These are phyloP conservation scores for Kregervanrija delftensis DNA, from an alignment of 805 yeast species.

Conservation along the genomic window DNA sequence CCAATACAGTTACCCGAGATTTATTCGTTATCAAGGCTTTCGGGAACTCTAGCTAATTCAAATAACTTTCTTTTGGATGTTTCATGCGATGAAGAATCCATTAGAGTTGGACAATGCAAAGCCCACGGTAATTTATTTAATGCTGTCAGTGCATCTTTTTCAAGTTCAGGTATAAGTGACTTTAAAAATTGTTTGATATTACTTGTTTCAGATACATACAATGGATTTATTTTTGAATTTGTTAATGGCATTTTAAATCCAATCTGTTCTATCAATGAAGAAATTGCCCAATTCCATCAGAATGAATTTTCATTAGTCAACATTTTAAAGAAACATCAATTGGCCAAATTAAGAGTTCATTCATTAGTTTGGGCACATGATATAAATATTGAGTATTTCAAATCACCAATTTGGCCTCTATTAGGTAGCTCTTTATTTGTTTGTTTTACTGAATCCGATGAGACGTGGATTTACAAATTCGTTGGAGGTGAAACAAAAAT, in stretches of 20 bases:
- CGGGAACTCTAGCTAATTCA: slow-evolving; percentile 6
- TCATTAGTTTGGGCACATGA: slow-evolving; percentile 10
- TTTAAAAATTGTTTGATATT: slow-evolving; percentile 5
- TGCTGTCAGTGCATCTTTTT: slow-evolving; percentile 7
- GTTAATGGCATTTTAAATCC: slow-evolving; percentile 6
- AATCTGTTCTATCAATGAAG: slow-evolving; percentile 5
- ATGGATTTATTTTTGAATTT: slow-evolving; percentile 10
- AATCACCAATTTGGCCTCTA: slow-evolving; percentile 10
- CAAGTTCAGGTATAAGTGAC: slow-evolving; percentile 11
- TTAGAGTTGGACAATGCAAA: slow-evolving; percentile 9
- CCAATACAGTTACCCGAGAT: slow-evolving; percentile 7
- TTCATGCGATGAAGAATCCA: slow-evolving; percentile 5
- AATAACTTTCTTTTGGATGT: slow-evolving; percentile 9
- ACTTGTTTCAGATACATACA: slow-evolving; percentile 11
- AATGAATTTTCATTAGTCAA: slow-evolving; percentile 2
- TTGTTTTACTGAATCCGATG: slow-evolving; percentile 9
- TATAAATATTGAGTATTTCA: slow-evolving; percentile 2
- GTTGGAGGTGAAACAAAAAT: slow-evolving; percentile 1
- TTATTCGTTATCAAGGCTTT: slow-evolving; percentile 3
- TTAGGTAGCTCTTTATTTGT: slow-evolving; percentile 7
- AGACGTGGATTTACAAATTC: slow-evolving; percentile 6
- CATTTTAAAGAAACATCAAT: slow-evolving; percentile 3
- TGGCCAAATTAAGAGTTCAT: slow-evolving; percentile 10
- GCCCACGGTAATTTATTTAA: slow-evolving; percentile 2
- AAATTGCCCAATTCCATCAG: not conserved